Conservation (phyloP, 164 flowering plant genomes). For the Stephania yunnanensis region DNA sequence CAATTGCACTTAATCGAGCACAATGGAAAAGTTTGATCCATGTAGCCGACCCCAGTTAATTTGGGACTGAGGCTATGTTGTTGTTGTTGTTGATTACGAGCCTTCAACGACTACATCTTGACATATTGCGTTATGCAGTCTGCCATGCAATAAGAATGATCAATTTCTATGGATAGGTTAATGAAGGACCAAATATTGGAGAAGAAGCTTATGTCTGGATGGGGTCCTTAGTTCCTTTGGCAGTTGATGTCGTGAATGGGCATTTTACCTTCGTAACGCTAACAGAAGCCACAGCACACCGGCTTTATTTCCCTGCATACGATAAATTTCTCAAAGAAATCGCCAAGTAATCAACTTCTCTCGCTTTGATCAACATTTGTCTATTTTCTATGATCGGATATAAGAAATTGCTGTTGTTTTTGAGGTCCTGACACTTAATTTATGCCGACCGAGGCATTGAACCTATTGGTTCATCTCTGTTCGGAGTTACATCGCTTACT, state of each 20-base stretch:
- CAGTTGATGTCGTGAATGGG: constrained; percentile 57
- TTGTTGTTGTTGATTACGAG: too few relatives aligned
- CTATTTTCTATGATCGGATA: background rate
- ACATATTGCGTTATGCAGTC: background rate
- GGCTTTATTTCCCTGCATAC: constrained; percentile 78
- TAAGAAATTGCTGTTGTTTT: background rate
- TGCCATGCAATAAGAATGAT: background rate
- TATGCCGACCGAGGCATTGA: background rate
- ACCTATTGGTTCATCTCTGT: background rate
- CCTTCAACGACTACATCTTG: background rate
- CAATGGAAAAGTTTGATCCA: too few relatives aligned
- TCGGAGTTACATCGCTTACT: background rate
- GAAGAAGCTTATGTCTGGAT: constrained; percentile 91
- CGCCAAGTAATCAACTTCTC: constrained; percentile 36
- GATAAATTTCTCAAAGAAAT: constrained; percentile 67
- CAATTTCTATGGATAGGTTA: constrained; percentile 39
- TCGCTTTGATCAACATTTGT: background rate
- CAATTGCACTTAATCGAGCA: too few relatives aligned
- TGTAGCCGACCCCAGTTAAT: too few relatives aligned
- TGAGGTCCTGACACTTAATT: background rate
- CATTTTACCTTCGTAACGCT: constrained; percentile 82
- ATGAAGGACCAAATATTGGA: constrained; percentile 49
- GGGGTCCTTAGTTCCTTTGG: constrained; percentile 59
- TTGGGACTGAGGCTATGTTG: too few relatives aligned
- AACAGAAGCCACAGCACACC: constrained; percentile 59